Base-by-base conservation (phyloP, 805 yeast species). In the Sugiyamaella mastotermitis region DNA sequence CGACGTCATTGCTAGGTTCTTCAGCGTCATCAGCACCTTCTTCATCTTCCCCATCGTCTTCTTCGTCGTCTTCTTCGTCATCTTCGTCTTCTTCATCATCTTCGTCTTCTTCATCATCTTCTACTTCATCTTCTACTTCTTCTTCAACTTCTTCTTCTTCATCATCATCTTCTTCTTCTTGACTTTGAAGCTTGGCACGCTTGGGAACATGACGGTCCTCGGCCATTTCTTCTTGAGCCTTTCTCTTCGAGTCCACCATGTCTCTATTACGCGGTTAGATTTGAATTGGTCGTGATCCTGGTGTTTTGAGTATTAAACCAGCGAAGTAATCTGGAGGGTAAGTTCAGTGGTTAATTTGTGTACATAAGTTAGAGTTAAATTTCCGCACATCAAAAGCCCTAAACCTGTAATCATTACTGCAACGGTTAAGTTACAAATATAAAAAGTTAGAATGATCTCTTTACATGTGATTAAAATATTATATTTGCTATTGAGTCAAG, bases 1-100 rank as follows among this genome's bases (percentile, higher is more conserved):
- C 38, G n/a, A 20, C 49, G 28, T 46, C 50, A 17, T 42, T 51
- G 17, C 46, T 50, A 8, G 55, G 54, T 13, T 59, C 62, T 10
- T 52, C 60, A 13, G 53, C 57, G 23, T 50, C 55, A 10, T 37
- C 47, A 5, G 49, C 61, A 11, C 47, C 52, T 11, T 44, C 48
- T 25, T 45, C 51, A 2, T 59, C 62, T 10, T 51, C 60, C 14
- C 55, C 58, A 23, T 50, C 54, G 11, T 37, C 43, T 2, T 39
- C 41, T 10, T 28, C 39, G 2, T 38, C 43, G 6, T 40, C 50
- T 1, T 23, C 41, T 2, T 40, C 39, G 1, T 31, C 48, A 2
- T 33, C 43, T 3, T 27, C 45, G 4, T 42, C 47, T 1, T 42
- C 43, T 3, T 35, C 47, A 14, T 40, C 49, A 2, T 35, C 35